Evolutionary conservation across 257 asterid genomes (phyloP).

Genomic region (Fraxinus anomala): DNA sequence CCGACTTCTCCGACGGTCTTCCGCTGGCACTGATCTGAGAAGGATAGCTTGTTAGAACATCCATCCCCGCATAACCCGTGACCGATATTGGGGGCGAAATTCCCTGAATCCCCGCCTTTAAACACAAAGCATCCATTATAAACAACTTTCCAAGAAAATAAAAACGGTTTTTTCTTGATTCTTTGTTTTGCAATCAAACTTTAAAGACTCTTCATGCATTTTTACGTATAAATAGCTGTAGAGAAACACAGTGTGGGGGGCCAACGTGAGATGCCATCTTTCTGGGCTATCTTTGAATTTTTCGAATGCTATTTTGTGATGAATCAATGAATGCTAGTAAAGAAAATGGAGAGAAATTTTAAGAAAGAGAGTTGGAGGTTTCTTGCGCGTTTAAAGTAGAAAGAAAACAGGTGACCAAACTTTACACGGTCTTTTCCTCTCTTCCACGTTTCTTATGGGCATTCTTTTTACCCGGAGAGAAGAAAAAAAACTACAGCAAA

Average conservation of each 20-base stretch:
- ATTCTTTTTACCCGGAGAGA: not conserved
- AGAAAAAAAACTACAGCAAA: no score
- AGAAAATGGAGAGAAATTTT: no score
- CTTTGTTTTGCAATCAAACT: not conserved
- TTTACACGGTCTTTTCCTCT: no score
- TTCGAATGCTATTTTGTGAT: no score
- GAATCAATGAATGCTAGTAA: no score
- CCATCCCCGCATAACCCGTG: conserved; percentile 51
- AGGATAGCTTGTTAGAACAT: conserved; percentile 42
- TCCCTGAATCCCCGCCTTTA: conserved; percentile 71
- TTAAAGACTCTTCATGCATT: not conserved
- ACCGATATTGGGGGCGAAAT: conserved; percentile 57
- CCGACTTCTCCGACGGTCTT: conserved; percentile 45
- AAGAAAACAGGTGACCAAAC: no score
- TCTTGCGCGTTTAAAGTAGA: no score
- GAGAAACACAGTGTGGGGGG: not conserved
- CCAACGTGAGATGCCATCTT: not conserved
- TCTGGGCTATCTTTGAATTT: not conserved
- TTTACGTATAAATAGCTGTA: not conserved
- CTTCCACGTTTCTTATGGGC: no score
- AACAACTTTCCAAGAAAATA: not conserved
- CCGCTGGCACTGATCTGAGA: conserved; percentile 44
- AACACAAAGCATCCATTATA: conserved; percentile 72
- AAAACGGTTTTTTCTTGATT: not conserved
- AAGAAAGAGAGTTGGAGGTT: no score